A percentile compares a stretch with the other conserved stretches of the same genome.
Conservation (phyloP, 116 monocot species). For the Phalaenopsis hybrid region DNA sequence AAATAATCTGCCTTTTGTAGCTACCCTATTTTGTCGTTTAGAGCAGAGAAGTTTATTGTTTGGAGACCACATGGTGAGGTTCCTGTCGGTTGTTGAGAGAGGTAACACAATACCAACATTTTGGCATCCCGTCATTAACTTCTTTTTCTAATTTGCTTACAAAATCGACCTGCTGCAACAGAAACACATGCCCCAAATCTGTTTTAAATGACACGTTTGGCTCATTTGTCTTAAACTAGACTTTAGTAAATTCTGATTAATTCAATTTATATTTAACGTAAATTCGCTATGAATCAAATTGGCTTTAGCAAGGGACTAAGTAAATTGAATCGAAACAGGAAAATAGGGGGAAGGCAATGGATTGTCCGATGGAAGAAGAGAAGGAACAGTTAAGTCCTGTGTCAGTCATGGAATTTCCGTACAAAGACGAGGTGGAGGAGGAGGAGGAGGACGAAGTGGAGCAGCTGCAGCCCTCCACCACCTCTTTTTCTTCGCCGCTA, state of each 20-base stretch:
- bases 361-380: not conserved
- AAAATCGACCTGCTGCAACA: no score
- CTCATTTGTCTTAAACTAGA: no score
- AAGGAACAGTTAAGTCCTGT: not conserved
- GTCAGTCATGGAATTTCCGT: slow-evolving; percentile 4
- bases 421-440: not conserved
- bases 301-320: no score
- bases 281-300: no score
- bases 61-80: not conserved
- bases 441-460: not conserved
- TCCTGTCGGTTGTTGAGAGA: not conserved
- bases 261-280: no score
- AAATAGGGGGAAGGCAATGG: not conserved
- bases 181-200: no score
- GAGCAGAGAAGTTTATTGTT: not conserved
- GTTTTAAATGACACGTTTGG: no score
- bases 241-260: no score
- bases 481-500: not conserved
- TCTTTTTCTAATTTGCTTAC: no score
- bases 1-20: not conserved
- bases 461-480: not conserved
- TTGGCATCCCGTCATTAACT: no score
- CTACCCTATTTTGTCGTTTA: slow-evolving; percentile 1
- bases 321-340: not conserved
- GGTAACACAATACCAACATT: not conserved